Evolutionary conservation across 2,329 filamentous ascomycete species (phyloP).

Genomic region (Fusarium poae): DNA sequence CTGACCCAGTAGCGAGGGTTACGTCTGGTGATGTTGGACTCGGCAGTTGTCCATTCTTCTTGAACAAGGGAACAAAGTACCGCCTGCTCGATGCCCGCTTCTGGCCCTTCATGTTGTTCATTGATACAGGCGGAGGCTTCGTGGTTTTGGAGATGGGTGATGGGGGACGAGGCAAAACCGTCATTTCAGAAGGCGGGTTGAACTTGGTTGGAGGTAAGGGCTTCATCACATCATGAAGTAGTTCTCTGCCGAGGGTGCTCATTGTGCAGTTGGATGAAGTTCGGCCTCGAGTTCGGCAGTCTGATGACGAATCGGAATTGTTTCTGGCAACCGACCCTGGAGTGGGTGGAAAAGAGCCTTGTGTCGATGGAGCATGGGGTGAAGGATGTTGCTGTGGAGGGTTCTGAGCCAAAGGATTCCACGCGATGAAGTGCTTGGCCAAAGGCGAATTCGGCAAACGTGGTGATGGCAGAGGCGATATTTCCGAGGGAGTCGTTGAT

Average conservation of each 20-base stretch:
- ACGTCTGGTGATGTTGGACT: constrained; percentile 33
- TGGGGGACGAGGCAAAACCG: neutral
- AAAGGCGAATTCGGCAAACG: constrained; percentile 2
- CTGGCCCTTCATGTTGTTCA: constrained; percentile 5
- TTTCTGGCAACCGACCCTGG: neutral
- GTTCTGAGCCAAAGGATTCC: constrained; percentile 11
- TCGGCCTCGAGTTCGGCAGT: neutral
- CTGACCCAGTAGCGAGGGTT: neutral
- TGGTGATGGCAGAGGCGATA: constrained; percentile 3
- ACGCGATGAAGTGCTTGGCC: constrained; percentile 9
- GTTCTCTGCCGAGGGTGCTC: constrained; percentile 43
- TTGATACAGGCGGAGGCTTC: constrained; percentile 7
- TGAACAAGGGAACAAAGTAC: constrained; percentile 43
- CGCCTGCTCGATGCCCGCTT: constrained; percentile 16
- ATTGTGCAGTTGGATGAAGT: constrained; percentile 36
- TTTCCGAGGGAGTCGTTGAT: constrained; percentile 1
- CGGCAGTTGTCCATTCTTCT: constrained; percentile 25
- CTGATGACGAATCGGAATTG: neutral
- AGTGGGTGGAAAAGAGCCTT: neutral
- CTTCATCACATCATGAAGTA: constrained; percentile 42
- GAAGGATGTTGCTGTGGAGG: neutral
- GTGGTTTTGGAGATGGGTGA: constrained; percentile 2
- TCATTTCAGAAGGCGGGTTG: neutral
- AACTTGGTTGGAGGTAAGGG: constrained; percentile 22
- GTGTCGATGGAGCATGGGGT: neutral